phyloP scores from a whole-genome alignment of 2,329 filamentous ascomycete genomes.

The Pestalotiopsis sp. region DNA sequence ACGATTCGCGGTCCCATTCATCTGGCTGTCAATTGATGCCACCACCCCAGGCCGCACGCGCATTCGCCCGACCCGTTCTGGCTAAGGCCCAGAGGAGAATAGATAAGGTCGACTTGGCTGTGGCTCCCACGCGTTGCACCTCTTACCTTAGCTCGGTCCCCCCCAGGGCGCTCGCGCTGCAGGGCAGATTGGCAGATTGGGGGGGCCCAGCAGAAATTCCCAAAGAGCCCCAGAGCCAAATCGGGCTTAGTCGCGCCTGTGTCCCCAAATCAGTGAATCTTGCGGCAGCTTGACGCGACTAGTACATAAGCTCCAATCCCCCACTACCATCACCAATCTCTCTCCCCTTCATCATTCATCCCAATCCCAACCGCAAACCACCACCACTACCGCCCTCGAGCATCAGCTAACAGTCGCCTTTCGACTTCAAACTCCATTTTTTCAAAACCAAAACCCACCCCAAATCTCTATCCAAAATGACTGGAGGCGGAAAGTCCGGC shows the following conservation, averaged over 20 bases:
- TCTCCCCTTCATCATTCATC: conserved; percentile 31
- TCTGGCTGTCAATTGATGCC: background rate
- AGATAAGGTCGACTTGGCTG: background rate
- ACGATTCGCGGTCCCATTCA: background rate
- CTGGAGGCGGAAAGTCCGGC: conserved; percentile 99
- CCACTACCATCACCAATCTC: conserved; percentile 40
- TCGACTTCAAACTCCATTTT: conserved; percentile 20
- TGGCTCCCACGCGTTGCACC: background rate
- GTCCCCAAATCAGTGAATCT: conserved; percentile 19
- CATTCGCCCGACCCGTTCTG: background rate
- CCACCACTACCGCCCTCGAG: conserved; percentile 12
- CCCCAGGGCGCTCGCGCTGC: background rate
- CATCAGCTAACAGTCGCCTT: conserved; percentile 19
- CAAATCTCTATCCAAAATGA: conserved; percentile 79
- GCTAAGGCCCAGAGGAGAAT: background rate
- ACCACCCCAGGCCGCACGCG: background rate
- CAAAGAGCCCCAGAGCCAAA: background rate
- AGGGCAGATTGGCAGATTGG: background rate
- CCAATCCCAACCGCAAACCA: conserved; percentile 15
- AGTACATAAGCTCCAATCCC: conserved; percentile 37
- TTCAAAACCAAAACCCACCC: conserved; percentile 36
- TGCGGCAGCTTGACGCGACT: conserved; percentile 29
- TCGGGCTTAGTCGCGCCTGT: background rate
- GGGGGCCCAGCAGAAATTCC: background rate
- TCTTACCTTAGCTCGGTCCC: background rate